These are phyloP conservation scores for Auxenochlorella pyrenoidosa DNA, from an alignment of 139 green algal species.

Conservation along the genomic window DNA sequence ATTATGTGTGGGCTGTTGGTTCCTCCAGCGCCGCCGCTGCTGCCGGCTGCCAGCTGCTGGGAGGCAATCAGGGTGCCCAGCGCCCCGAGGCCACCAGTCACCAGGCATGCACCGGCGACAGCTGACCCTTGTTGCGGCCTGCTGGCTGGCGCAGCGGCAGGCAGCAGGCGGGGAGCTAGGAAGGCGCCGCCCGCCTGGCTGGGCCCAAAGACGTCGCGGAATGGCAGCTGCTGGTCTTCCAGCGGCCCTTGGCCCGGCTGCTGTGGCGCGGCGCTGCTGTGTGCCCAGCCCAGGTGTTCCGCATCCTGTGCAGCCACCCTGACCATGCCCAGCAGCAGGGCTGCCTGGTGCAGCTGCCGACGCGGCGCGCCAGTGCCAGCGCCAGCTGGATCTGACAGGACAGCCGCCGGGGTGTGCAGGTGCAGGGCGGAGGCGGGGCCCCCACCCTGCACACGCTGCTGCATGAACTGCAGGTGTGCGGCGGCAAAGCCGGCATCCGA, in stretches of 20 bases:
- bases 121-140: neutral
- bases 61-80: constrained; percentile 61
- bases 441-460: neutral
- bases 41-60: constrained; percentile 59
- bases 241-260: neutral
- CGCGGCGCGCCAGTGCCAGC: neutral
- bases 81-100: constrained; percentile 55
- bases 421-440: neutral
- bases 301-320: constrained; percentile 18
- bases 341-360: neutral
- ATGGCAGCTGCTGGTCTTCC: neutral
- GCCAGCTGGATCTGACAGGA: neutral
- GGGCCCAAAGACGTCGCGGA: neutral
- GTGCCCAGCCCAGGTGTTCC: neutral
- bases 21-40: neutral
- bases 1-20: neutral
- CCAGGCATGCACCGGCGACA: constrained; percentile 33
- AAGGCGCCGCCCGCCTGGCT: neutral
- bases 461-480: neutral
- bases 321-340: neutral
- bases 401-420: neutral
- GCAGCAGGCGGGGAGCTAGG: constrained; percentile 14
- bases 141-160: neutral
- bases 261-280: neutral
- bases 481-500: neutral